Conservation (phyloP, 2,329 filamentous ascomycete genomes). For the Aspergillus sp. region DNA sequence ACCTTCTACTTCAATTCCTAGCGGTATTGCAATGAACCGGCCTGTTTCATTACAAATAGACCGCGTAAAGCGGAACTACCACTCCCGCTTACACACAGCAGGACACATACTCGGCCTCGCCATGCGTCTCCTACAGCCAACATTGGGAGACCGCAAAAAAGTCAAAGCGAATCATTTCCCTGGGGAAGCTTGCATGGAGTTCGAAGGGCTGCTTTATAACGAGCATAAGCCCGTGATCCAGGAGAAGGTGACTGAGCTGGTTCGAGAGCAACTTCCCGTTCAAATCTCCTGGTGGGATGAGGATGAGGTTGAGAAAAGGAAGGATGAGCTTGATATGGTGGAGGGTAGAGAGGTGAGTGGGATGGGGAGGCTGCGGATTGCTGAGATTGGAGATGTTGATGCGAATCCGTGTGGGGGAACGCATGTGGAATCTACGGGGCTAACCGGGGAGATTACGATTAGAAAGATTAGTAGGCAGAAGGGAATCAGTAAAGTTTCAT, state of each 20-base stretch:
- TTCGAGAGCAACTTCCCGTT: constrained; percentile 22
- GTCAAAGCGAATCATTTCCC: constrained; percentile 32
- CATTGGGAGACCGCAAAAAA: constrained; percentile 23
- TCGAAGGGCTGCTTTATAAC: constrained; percentile 28
- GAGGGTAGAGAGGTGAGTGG: constrained; percentile 17
- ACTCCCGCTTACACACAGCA: constrained; percentile 32
- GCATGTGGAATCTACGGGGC: constrained; percentile 24
- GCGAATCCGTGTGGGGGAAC: constrained; percentile 33
- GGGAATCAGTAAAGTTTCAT: constrained; percentile 29
- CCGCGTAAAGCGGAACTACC: constrained; percentile 25
- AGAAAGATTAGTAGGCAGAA: constrained; percentile 31
- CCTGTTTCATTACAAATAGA: constrained; percentile 25
- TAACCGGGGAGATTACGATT: constrained; percentile 25
- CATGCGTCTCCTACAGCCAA: constrained; percentile 24
- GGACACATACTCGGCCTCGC: constrained; percentile 31
- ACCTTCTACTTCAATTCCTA: background rate
- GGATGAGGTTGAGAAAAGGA: constrained; percentile 9
- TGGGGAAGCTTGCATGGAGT: constrained; percentile 28
- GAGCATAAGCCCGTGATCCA: constrained; percentile 31
- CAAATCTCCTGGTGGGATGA: constrained; percentile 25
- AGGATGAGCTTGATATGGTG: constrained; percentile 13
- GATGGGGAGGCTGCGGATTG: constrained; percentile 24
- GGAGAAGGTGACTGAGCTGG: constrained; percentile 27
- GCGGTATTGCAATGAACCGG: constrained; percentile 17
- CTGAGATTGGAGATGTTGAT: constrained; percentile 30